phyloP scores from a whole-genome alignment of 2,329 filamentous ascomycete genomes.

The Curvularia verruculosa region DNA sequence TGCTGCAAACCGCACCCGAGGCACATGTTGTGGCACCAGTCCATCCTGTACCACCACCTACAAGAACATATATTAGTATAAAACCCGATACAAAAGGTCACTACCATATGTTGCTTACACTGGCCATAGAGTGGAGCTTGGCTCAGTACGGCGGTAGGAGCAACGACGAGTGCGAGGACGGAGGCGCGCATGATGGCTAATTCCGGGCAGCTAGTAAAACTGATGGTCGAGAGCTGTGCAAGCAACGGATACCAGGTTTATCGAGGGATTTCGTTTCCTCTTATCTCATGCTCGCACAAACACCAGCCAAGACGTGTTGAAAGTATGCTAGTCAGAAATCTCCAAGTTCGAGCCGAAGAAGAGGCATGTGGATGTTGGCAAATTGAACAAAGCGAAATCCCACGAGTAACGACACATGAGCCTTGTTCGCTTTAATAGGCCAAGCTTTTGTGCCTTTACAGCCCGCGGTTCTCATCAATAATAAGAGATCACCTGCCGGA shows the following conservation, averaged over 20 bases:
- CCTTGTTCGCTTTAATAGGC: neutral
- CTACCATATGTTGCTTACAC: conserved; percentile 42
- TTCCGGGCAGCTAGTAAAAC: neutral
- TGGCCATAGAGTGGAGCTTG: conserved; percentile 48
- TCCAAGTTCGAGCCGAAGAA: neutral
- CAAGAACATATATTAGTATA: neutral
- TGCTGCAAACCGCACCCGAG: conserved; percentile 48
- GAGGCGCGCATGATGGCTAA: neutral
- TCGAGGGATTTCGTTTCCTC: neutral
- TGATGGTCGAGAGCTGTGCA: neutral
- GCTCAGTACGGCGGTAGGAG: neutral
- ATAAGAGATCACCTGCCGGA: neutral
- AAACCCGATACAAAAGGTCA: no score
- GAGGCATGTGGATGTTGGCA: neutral
- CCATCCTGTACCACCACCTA: conserved; percentile 35
- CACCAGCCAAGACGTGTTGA: neutral
- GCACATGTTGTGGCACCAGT: conserved; percentile 52
- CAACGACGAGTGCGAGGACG: neutral
- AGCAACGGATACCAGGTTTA: neutral
- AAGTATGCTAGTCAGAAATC: neutral
- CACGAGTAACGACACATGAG: neutral
- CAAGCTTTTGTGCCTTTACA: neutral
- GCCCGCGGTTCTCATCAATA: neutral
- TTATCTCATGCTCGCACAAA: neutral
- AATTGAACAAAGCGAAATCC: neutral